A percentile compares a stretch with the other conserved stretches of the same genome.
These are phyloP conservation scores for Petunia hybrid DNA, from an alignment of 305 asterid species.

Conservation along the genomic window DNA sequence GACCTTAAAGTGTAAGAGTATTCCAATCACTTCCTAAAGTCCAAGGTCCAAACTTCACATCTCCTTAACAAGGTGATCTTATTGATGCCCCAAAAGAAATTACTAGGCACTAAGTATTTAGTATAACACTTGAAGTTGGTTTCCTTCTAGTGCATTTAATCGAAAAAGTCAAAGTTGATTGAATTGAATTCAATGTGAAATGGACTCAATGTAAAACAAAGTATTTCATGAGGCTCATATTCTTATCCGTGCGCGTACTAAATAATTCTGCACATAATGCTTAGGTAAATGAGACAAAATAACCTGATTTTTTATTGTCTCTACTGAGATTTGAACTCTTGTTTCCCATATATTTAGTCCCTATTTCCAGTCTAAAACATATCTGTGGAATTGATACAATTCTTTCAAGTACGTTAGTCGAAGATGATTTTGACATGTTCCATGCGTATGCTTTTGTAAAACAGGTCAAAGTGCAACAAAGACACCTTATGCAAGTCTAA, in stretches of 20 bases:
- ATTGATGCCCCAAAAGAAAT: no score
- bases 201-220: no score
- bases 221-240: no score
- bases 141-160: background rate
- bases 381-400: background rate
- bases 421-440: background rate
- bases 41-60: no score
- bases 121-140: background rate
- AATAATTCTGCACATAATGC: background rate
- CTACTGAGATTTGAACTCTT: background rate
- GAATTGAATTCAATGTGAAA: background rate
- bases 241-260: no score
- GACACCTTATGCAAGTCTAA: constrained; percentile 46
- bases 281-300: no score
- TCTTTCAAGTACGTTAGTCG: background rate
- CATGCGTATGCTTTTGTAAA: background rate
- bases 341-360: background rate
- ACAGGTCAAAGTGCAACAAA: constrained; percentile 58
- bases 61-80: no score
- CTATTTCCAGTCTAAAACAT: no score
- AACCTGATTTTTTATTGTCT: background rate
- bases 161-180: background rate
- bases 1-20: no score
- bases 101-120: no score
- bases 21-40: no score